Percentiles rank a stretch among this genome's conserved stretches.
These are phyloP conservation scores for Eucalyptus leucophloia DNA, from an alignment of 345 rosid genomes.

Conservation along the genomic window DNA sequence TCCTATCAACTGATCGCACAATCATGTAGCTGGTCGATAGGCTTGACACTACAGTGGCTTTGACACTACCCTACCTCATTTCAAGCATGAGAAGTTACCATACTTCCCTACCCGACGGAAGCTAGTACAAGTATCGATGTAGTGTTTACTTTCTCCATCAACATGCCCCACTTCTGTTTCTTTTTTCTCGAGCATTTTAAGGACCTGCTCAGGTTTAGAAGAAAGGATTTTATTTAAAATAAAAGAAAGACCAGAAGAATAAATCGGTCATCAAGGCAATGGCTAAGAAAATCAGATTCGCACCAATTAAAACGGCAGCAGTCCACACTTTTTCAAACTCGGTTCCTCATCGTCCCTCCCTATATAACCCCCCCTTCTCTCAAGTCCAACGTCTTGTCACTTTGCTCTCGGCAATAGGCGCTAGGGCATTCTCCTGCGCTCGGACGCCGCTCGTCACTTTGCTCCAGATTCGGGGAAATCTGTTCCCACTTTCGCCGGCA, in stretches of 20 bases:
- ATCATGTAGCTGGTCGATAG: rapidly evolving
- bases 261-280: background rate
- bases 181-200: too few species aligned
- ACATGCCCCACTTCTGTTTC: rapidly evolving
- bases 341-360: background rate
- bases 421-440: background rate
- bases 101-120: rapidly evolving
- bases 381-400: background rate
- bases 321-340: background rate
- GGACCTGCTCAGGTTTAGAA: rapidly evolving
- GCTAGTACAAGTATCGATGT: too few species aligned
- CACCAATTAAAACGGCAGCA: background rate
- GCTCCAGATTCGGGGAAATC: background rate
- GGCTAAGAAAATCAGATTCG: background rate
- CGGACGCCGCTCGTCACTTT: background rate
- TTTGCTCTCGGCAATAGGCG: background rate
- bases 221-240: rapidly evolving
- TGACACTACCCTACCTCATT: too few species aligned
- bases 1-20: rapidly evolving
- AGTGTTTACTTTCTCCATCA: rapidly evolving
- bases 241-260: background rate
- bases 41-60: too few species aligned
- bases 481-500: background rate
- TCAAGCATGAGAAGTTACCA: too few species aligned
- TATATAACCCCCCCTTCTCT: background rate